Base-by-base conservation (phyloP, 1,139 yeast genomes). In the Taiozyma sp. region DNA sequence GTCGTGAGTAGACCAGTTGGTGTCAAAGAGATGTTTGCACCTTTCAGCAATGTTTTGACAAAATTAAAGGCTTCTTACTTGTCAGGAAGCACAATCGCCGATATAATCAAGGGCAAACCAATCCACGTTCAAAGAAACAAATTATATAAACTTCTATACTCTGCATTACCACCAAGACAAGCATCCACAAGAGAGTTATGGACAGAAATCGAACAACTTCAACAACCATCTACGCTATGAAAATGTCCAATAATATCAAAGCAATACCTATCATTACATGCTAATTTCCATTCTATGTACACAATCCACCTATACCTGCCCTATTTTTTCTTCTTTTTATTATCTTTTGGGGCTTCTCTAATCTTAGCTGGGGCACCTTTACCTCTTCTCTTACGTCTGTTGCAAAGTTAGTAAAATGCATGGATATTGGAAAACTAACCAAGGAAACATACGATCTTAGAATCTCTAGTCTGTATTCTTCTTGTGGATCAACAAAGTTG, bases 301-400 rank as follows among this genome's bases (percentile, higher is more conserved):
- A 49, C 58, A 40, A 19, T 10, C 16, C 12, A 40, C n/a, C 9
- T 9, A 8, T 29, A 27, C 8, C n/a, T n/a, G 7, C 27, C 43
- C 57, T 68, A 70, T 65, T 70, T 73, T 65, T 72, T 72, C 65
- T 74, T 74, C 64, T 74, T 70, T 46, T 65, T 65, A 40, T 61
- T 63, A 43, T 63, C 68, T 29, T 61, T 59, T 27, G 70, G 66
- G 27, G 73, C 72, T 60, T 71, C 78, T 60, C 72, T 76, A 70
- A 80, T 81, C 77, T 90, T 90, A 75, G 86, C 82, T 60, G 96
- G 97, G 23, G 96, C 95, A 68, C 96, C 96, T 71, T 90, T 90
- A 67, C 90, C 92, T 80, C 96, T 86, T 79, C 87, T 84, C 76
- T 84, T 86, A 70, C 89, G 77, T 56, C 62, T 59, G 46, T 12